Evolutionary conservation across 139 green algal species (phyloP), one percentile per base, ranked within the genome.

Genomic region (Desmodesmus armatus): DNA sequence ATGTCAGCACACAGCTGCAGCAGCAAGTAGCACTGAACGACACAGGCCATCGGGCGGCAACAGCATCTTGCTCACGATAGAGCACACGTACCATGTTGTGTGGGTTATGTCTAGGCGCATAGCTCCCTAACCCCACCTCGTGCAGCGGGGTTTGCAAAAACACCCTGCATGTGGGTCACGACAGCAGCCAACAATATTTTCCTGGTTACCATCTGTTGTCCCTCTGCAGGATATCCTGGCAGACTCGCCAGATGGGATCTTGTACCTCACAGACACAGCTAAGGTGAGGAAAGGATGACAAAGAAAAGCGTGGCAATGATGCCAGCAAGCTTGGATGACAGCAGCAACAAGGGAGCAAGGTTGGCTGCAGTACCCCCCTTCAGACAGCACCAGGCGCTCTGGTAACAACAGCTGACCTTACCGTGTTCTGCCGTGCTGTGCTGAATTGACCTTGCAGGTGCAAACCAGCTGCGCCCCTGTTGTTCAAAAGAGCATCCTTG

Each of bases 401-500:
- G 29, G 19, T 29, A 73, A 21, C 65, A 73, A 21, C 31, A 73
- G 29, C 27, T 37, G 29, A 73, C 27, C 15, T 44, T 40, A 23
- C 53, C 53, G 21, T 27, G 39, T 47, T n/a, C 29, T 77, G 29
- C 29, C 29, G 41, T 77, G 9, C n/a, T 43, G 3, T 6, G 3
- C 29, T 66, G n/a, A n/a, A n/a, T n/a, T n/a, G n/a, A n/a, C n/a
- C n/a, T n/a, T 47, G 66, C 66, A 85, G 80, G 29, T 65, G 19
- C 67, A 85, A 39, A 67, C 39, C 65, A 85, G 80, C 49, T 85
- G 80, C 47, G 23, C 80, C 0, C 80, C 80, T 11, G 23, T 85
- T 19, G 23, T 39, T 27, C n/a, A 78, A 43, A 5, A 40, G 2
- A 21, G 41, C 1, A 79, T 85, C 31, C 80, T 85, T 11, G 47